Evolutionary conservation across 495 filamentous ascomycete genomes (phyloP), one percentile per base, ranked within the genome.

Genomic region (Penicillium daleae): DNA sequence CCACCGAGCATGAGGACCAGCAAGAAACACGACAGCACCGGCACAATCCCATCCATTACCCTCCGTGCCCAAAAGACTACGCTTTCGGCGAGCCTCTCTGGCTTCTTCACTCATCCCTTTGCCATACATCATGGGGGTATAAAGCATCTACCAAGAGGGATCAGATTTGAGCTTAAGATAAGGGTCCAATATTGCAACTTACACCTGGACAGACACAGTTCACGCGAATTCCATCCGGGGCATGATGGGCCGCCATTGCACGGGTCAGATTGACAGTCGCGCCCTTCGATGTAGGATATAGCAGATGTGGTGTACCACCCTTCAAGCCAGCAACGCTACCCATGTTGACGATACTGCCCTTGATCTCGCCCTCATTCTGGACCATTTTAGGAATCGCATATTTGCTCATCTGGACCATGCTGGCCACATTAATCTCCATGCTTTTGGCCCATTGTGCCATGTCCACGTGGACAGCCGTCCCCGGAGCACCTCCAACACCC

Each of bases 271-370:
- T 82, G 0, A 87, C 75, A 8, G 87, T 75, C 0, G 85, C 85
- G 0, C 85, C 86, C 62, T 89, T 88, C 54, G 75, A 81, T 17
- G 85, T 87, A 24, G 85, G 85, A 71, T 89, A 89, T 9, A 88
- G 69, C 2, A 89, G 60, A 73, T 83, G 77, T 3, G 84, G 85
- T 21, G 83, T 86, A 6, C 85, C 85, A 1, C 85, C 86, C 58
- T 77, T 76, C 44, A 85, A 55, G 0, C 86, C 85, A 4, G 84
- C 83, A 15, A 87, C 84, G 50, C 75, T 80, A 4, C 80, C 80
- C 72, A 88, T 83, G 63, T 87, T 87, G 54, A 89, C 78, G 57
- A 87, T 83, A 46, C 72, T 77, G 12, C 83, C 81, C 33, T 60
- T 66, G 12, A 64, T 59, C 29, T 70, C 63, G 15, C 72, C 74